A percentile compares a stretch with the other conserved stretches of the same genome.
Conservation (phyloP, 2,329 filamentous ascomycete genomes). For the Stenocarpella maydis region DNA sequence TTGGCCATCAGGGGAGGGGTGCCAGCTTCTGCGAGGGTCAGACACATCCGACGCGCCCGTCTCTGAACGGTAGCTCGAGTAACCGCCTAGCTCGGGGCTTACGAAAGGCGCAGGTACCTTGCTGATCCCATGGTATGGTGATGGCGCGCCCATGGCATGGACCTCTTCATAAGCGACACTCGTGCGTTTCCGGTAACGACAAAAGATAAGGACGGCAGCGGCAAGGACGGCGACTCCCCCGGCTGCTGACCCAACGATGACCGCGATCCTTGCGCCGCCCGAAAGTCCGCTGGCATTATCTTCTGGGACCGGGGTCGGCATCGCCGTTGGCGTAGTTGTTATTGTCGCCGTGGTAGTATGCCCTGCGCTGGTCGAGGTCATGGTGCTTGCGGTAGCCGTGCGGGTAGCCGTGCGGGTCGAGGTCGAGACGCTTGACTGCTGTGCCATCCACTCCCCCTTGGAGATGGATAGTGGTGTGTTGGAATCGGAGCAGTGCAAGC, state of each 20-base stretch:
- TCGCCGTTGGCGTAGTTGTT: slow-evolving; percentile 11
- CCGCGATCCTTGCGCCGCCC: slow-evolving; percentile 41
- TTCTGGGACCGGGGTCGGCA: slow-evolving; percentile 19
- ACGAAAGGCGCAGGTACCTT: slow-evolving; percentile 2
- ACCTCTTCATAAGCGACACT: slow-evolving; percentile 40
- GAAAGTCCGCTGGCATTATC: slow-evolving; percentile 36
- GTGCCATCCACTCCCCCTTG: slow-evolving; percentile 51
- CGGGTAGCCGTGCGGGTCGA: slow-evolving; percentile 37
- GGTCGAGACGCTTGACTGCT: slow-evolving; percentile 39
- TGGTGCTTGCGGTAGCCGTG: slow-evolving; percentile 37
- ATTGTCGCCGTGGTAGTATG: slow-evolving; percentile 19
- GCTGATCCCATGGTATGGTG: not conserved
- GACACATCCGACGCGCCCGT: slow-evolving; percentile 1
- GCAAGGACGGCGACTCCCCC: slow-evolving; percentile 38
- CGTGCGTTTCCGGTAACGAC: slow-evolving; percentile 38
- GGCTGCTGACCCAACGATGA: slow-evolving; percentile 41
- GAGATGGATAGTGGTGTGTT: slow-evolving; percentile 53
- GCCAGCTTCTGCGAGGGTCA: slow-evolving; percentile 10
- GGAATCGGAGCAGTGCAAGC: slow-evolving; percentile 53
- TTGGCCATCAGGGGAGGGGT: slow-evolving; percentile 18
- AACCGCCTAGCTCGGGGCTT: not conserved
- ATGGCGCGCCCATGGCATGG: slow-evolving; percentile 42
- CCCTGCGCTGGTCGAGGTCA: slow-evolving; percentile 35
- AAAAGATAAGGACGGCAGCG: slow-evolving; percentile 37
- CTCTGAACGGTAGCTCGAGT: slow-evolving; percentile 2